Evolutionary conservation across 2,329 filamentous ascomycete genomes (phyloP).

Genomic region (Exophiala sideris): DNA sequence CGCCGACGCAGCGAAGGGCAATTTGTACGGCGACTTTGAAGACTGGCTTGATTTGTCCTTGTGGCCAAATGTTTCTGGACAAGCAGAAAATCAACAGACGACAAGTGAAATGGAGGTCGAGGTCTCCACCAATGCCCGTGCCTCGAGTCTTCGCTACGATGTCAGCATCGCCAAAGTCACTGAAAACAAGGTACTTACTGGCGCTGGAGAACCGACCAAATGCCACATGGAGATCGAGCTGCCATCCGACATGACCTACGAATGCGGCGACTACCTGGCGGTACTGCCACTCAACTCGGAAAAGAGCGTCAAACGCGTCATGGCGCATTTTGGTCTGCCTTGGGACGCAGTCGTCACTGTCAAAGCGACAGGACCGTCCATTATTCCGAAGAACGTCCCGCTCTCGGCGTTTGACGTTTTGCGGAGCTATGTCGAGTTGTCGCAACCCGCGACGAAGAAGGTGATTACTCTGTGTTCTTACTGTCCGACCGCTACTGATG

Average conservation of each 20-base stretch:
- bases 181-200: constrained; percentile 50
- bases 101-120: constrained; percentile 36
- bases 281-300: constrained; percentile 65
- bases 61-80: constrained; percentile 41
- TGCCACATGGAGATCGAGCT: constrained; percentile 63
- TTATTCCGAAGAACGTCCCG: constrained; percentile 44
- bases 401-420: constrained; percentile 65
- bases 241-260: constrained; percentile 60
- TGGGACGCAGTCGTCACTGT: constrained; percentile 68
- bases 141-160: constrained; percentile 58
- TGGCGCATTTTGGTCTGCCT: constrained; percentile 61
- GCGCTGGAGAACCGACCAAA: constrained; percentile 53
- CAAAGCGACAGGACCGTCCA: constrained; percentile 47
- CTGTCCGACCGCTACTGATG: neutral
- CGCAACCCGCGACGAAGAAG: constrained; percentile 68
- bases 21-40: constrained; percentile 67
- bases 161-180: constrained; percentile 59
- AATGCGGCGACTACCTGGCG: constrained; percentile 68
- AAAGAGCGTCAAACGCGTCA: constrained; percentile 56
- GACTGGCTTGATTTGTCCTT: constrained; percentile 61
- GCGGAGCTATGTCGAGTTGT: constrained; percentile 68
- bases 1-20: constrained; percentile 59
- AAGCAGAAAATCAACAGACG: constrained; percentile 39
- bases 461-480: constrained; percentile 23
- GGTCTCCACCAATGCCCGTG: constrained; percentile 51